Percentiles rank a stretch among this genome's conserved stretches.
Conservation (phyloP, 2,329 filamentous ascomycete genomes). For the Penicillium sp. region DNA sequence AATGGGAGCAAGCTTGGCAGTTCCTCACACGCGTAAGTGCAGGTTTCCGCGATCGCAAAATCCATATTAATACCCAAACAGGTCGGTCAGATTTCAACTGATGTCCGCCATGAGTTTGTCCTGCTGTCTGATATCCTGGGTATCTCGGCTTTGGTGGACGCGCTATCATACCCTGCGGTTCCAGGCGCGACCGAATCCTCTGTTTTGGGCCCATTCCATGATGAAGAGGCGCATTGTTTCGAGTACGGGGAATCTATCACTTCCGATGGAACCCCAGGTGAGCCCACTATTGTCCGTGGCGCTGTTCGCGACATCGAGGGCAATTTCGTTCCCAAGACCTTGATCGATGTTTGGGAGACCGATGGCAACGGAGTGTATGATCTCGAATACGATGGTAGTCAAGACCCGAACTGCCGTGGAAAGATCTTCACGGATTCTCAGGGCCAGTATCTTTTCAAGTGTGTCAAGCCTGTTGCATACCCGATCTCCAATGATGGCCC, state of each 20-base stretch:
- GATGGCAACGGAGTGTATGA: background rate
- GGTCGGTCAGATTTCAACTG: background rate
- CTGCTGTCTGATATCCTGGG: background rate
- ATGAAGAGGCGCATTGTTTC: background rate
- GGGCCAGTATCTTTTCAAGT: background rate
- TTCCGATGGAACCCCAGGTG: background rate
- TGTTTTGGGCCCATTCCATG: background rate
- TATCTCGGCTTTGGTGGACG: background rate
- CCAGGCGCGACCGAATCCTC: background rate
- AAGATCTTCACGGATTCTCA: background rate
- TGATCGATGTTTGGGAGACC: background rate
- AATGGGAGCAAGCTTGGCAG: conserved; percentile 70
- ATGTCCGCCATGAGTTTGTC: background rate
- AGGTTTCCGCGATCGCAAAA: background rate
- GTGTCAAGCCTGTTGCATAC: background rate
- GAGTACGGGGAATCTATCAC: background rate
- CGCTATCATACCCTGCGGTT: background rate
- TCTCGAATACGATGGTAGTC: background rate
- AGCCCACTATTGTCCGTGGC: background rate
- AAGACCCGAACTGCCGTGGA: background rate
- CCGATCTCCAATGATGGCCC: background rate
- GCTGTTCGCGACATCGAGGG: background rate
- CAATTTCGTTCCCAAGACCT: background rate
- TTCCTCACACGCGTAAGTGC: conserved; percentile 47
- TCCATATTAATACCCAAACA: background rate